Base-by-base conservation (phyloP, 768 basidiomycete species). In the Tremella fuciformis region DNA sequence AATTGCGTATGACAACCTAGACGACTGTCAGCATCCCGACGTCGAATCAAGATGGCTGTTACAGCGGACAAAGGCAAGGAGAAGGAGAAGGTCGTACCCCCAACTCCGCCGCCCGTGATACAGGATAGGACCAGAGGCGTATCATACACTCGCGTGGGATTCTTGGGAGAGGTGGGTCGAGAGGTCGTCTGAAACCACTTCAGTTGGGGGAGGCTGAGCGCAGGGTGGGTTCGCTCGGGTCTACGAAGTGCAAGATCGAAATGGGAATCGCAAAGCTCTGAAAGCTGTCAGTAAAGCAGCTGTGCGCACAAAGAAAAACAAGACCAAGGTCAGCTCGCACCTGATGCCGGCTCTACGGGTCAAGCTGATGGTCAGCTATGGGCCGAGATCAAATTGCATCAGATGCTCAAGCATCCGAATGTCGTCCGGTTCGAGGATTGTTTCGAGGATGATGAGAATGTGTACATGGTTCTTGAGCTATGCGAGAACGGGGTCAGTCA, bases 321-420 rank as follows among this genome's bases (percentile, higher is more conserved):
- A 94, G 78, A 93, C 91, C 16, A 97, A 97, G 84, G 93, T 91
- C 39, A 49, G 60, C 48, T 37, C 3, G 40, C n/a, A 8, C 42
- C 7, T 15, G 7, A 22, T 24, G 39, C 13, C 42, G 42, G 8
- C 8, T 46, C 6, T 4, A 15, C 25, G 49, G 9, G 49, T 21
- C 8, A 50, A 7, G 47, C 48, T 60, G 54, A 53, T 46, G 19
- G n/a, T 24, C 51, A 97, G 94, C 84, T 99, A 47, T 99, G 92
- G 71, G 93, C 94, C 60, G 94, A 99, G 82, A 99, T 99, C 71
- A 96, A 94, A 81, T 91, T 99, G 49, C 94, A 99, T 77, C 85
- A 87, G 60, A 86, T 89, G 13, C 83, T 99, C 48, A 78, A 84
- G 22, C 94, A 98, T 67, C 89, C 91, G 16, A 93, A 99, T 77